A percentile compares a stretch with the other conserved stretches of the same genome.
phyloP scores from a whole-genome alignment of 306 rosid genomes.

The Trifolium subterraneum region DNA sequence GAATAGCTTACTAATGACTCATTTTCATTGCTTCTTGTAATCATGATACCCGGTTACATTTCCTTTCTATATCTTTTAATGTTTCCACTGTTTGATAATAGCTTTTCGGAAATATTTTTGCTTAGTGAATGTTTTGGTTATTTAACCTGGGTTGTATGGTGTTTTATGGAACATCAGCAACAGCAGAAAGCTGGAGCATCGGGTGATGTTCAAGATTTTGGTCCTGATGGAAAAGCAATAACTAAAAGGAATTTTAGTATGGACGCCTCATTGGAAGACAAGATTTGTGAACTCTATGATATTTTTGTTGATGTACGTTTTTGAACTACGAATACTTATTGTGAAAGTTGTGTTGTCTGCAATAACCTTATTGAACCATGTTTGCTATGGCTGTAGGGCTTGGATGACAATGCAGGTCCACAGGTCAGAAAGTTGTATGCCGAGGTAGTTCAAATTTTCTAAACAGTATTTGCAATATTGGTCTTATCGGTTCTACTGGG shows the following conservation, averaged over 20 bases:
- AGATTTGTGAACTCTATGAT: constrained; percentile 98
- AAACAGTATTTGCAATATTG: constrained; percentile 9
- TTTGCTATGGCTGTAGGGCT: constrained; percentile 71
- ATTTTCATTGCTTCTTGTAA: constrained; percentile 35
- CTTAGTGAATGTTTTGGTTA: constrained; percentile 15
- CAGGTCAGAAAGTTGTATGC: constrained; percentile 87
- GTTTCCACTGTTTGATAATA: constrained; percentile 22
- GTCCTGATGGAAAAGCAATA: constrained; percentile 67
- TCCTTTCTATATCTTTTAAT: constrained; percentile 26
- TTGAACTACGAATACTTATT: constrained; percentile 42
- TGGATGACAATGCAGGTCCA: constrained; percentile 94
- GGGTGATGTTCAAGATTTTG: constrained; percentile 65
- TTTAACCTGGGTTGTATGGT: constrained; percentile 44
- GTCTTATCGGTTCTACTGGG: constrained; percentile 20
- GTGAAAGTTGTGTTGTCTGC: constrained; percentile 26
- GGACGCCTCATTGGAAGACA: constrained; percentile 90
- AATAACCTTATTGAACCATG: constrained; percentile 30
- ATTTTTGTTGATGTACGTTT: constrained; percentile 86
- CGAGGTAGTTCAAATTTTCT: constrained; percentile 66
- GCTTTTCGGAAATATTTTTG: constrained; percentile 27
- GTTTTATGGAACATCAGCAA: constrained; percentile 54
- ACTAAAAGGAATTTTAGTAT: constrained; percentile 66
- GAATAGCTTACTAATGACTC: constrained; percentile 31
- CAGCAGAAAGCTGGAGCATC: constrained; percentile 74
- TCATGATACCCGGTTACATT: constrained; percentile 22